Conservation (phyloP, 306 rosid genomes). For the Quercus alba region DNA sequence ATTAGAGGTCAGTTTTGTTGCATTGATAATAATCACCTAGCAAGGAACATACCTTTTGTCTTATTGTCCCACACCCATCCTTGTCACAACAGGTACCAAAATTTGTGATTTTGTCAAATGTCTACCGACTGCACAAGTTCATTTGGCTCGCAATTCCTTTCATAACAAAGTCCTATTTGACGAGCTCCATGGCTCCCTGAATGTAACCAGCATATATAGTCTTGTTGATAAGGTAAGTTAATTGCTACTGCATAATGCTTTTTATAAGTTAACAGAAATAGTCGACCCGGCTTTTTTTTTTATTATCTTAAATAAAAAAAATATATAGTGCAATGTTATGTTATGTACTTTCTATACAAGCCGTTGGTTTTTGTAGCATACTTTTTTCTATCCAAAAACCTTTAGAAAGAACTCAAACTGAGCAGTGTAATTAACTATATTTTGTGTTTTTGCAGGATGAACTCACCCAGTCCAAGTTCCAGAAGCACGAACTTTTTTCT, state of each 20-base stretch:
- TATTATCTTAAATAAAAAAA: too few species aligned
- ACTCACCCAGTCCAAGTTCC: constrained; percentile 1
- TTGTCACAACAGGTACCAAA: constrained; percentile 38
- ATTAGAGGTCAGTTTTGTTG: constrained; percentile 8
- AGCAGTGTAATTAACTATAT: background rate
- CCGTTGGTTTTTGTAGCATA: too few species aligned
- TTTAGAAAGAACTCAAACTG: background rate
- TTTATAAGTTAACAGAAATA: too few species aligned
- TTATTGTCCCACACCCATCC: constrained; percentile 22
- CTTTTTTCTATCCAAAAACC: too few species aligned
- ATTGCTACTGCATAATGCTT: background rate
- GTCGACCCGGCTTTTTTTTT: too few species aligned
- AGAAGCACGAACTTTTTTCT: constrained; percentile 2
- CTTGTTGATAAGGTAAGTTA: constrained; percentile 26
- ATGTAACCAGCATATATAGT: constrained; percentile 11
- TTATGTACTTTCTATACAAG: too few species aligned
- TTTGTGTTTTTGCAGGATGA: constrained; percentile 37
- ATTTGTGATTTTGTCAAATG: constrained; percentile 24
- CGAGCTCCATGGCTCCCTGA: constrained; percentile 2
- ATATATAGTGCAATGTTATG: too few species aligned
- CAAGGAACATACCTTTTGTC: constrained; percentile 14
- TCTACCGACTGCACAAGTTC: constrained; percentile 18
- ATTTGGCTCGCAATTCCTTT: constrained; percentile 21
- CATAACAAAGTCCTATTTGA: constrained; percentile 10
- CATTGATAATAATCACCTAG: background rate